phyloP scores from a whole-genome alignment of 1,284 basidiomycete genomes.

The Xerocomus minutiporus region DNA sequence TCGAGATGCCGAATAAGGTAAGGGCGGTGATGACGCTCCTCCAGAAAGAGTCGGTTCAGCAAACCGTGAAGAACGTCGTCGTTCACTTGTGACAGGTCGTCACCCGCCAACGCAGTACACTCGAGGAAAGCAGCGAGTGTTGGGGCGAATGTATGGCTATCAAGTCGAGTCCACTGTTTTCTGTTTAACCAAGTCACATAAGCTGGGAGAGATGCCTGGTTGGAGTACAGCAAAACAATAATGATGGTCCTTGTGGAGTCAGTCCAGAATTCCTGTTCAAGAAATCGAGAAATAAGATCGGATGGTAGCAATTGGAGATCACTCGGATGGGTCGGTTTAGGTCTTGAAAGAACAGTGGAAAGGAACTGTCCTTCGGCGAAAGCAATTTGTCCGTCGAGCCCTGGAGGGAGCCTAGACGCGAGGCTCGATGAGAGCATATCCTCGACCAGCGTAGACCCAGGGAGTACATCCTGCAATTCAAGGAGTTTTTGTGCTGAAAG shows the following conservation, averaged over 20 bases:
- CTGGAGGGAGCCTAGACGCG: constrained; percentile 39
- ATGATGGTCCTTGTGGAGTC: constrained; percentile 39
- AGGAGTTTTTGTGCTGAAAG: constrained; percentile 34
- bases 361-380: constrained; percentile 13
- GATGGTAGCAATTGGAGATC: constrained; percentile 22
- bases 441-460: constrained; percentile 39
- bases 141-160: constrained; percentile 5
- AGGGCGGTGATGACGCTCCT: not conserved
- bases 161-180: constrained; percentile 15
- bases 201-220: constrained; percentile 13
- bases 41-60: constrained; percentile 15
- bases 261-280: constrained; percentile 40
- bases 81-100: constrained; percentile 18
- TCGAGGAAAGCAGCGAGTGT: constrained; percentile 28
- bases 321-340: constrained; percentile 20
- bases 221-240: constrained; percentile 41
- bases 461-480: constrained; percentile 33
- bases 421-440: constrained; percentile 44
- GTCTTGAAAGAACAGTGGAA: constrained; percentile 22
- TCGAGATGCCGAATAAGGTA: constrained; percentile 4
- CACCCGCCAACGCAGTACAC: constrained; percentile 5
- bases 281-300: constrained; percentile 32
- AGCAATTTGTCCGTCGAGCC: constrained; percentile 35
- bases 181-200: constrained; percentile 33
- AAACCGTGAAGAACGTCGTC: constrained; percentile 15